Evolutionary conservation across 768 basidiomycete genomes (phyloP).

Genomic region (Pleurotus giganteus): DNA sequence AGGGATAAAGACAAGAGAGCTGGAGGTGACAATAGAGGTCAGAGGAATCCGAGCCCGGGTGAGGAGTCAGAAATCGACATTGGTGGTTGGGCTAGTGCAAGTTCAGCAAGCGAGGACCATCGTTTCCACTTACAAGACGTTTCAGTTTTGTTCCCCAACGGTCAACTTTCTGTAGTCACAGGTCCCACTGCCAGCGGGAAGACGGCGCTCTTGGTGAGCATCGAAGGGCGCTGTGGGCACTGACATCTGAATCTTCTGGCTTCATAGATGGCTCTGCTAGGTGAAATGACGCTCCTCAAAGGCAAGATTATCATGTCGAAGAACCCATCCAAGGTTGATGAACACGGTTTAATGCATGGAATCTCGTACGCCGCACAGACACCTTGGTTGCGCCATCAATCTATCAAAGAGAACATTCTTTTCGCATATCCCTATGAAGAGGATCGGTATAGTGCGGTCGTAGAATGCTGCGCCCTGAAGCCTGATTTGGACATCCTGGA

Average conservation of each 20-base stretch:
- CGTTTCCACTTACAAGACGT: conserved; percentile 70
- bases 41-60: conserved; percentile 13
- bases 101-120: conserved; percentile 30
- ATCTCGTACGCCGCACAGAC: conserved; percentile 76
- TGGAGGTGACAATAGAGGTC: conserved; percentile 11
- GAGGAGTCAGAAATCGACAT: conserved; percentile 1
- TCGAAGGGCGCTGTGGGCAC: neutral
- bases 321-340: conserved; percentile 55
- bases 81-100: conserved; percentile 1
- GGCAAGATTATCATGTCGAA: conserved; percentile 66
- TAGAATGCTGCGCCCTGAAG: conserved; percentile 81
- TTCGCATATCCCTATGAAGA: conserved; percentile 75
- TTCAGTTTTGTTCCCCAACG: conserved; percentile 67
- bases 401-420: conserved; percentile 78
- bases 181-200: conserved; percentile 85
- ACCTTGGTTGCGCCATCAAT: conserved; percentile 68
- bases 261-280: conserved; percentile 62
- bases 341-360: conserved; percentile 56
- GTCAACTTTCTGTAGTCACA: conserved; percentile 67
- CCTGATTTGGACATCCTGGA: conserved; percentile 84
- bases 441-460: conserved; percentile 68
- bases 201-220: conserved; percentile 66
- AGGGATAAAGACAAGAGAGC: conserved; percentile 21
- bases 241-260: neutral
- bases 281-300: conserved; percentile 60